phyloP scores from a whole-genome alignment of 257 asterid species.

The Scutellaria galericulata region DNA sequence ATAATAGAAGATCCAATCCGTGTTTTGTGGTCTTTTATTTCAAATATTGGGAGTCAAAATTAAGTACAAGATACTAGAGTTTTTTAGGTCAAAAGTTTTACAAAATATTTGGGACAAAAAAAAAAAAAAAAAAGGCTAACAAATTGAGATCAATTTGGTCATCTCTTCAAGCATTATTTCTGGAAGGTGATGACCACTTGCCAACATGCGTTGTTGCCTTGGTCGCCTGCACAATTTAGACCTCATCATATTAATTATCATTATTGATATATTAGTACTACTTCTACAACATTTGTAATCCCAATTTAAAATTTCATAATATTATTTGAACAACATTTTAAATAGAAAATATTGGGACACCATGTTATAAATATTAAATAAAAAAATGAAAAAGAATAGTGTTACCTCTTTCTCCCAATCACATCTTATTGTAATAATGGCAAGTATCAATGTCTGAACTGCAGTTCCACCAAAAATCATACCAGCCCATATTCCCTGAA shows the following conservation, averaged over 20 bases:
- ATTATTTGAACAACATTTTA: background rate
- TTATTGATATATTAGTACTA: too few relatives aligned
- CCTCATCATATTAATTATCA: background rate
- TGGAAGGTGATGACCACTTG: constrained; percentile 53
- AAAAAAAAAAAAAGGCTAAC: background rate
- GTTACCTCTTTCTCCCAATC: constrained; percentile 79
- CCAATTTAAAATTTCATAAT: background rate
- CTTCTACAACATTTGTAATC: too few relatives aligned
- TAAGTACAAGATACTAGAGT: too few relatives aligned
- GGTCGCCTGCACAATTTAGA: constrained; percentile 59
- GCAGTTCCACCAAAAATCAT: constrained; percentile 82
- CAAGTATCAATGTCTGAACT: constrained; percentile 60
- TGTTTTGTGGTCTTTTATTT: too few relatives aligned
- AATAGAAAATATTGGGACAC: too few relatives aligned
- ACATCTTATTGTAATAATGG: constrained; percentile 53
- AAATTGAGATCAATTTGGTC: background rate
- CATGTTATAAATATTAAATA: too few relatives aligned
- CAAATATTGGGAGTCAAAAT: too few relatives aligned
- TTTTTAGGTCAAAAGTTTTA: background rate
- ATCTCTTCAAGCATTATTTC: constrained; percentile 28
- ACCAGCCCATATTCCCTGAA: constrained; percentile 78
- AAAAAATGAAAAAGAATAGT: too few relatives aligned
- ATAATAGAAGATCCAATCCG: too few relatives aligned
- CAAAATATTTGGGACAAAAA: background rate
- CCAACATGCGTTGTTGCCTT: constrained; percentile 55